Conservation (phyloP, 805 yeast species). For the Debaryomyces tyrocola region DNA sequence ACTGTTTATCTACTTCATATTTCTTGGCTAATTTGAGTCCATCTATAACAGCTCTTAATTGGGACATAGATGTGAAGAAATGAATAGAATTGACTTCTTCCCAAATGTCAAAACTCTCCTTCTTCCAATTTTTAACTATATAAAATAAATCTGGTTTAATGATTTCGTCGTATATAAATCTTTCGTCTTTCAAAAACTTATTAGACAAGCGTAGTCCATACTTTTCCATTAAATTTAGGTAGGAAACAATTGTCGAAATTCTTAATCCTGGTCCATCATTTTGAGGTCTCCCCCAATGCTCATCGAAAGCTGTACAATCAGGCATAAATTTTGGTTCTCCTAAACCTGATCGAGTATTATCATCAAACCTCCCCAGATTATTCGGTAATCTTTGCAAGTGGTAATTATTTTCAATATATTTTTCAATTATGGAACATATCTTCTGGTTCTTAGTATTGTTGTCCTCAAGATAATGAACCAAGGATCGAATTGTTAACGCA, state of each 20-base stretch:
- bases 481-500: constrained; percentile 71
- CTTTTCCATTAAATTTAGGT: constrained; percentile 43
- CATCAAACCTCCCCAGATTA: constrained; percentile 61
- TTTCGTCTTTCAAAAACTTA: constrained; percentile 23
- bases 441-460: constrained; percentile 7
- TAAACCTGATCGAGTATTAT: constrained; percentile 48
- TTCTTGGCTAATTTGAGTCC: constrained; percentile 46
- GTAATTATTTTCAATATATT: constrained; percentile 60
- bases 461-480: constrained; percentile 58
- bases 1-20: constrained; percentile 23
- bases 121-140: constrained; percentile 59
- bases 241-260: constrained; percentile 60
- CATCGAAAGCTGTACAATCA: constrained; percentile 61
- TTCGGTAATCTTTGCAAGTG: constrained; percentile 66
- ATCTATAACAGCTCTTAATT: constrained; percentile 62
- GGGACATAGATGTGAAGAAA: constrained; percentile 76
- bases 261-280: constrained; percentile 92
- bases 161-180: constrained; percentile 50
- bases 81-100: constrained; percentile 80
- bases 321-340: constrained; percentile 90
- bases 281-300: constrained; percentile 92
- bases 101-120: constrained; percentile 84
- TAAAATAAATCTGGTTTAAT: constrained; percentile 72
- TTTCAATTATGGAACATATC: constrained; percentile 39
- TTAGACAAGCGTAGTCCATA: constrained; percentile 21